These are phyloP conservation scores for Colletotrichum sp. DNA, from an alignment of 2,329 filamentous ascomycete genomes.

Conservation along the genomic window DNA sequence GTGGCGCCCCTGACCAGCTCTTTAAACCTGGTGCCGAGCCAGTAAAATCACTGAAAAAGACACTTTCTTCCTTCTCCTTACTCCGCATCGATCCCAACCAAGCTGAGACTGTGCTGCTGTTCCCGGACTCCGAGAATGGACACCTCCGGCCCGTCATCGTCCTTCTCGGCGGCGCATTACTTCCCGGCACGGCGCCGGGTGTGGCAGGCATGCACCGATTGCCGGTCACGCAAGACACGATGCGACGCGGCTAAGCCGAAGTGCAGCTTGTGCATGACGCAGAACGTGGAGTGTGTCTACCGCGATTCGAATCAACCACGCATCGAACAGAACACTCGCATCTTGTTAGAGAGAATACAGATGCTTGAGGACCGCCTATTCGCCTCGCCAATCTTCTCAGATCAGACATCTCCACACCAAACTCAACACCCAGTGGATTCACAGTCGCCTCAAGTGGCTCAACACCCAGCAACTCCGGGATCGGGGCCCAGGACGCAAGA, in stretches of 20 bases:
- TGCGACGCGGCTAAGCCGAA: constrained; percentile 32
- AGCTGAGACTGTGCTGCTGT: background rate
- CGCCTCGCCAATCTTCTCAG: constrained; percentile 10
- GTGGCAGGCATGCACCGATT: constrained; percentile 31
- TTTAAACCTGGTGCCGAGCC: background rate
- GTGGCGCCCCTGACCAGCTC: background rate
- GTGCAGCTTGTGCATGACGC: constrained; percentile 29
- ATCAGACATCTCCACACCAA: background rate
- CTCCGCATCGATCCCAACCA: background rate
- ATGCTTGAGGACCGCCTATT: constrained; percentile 29
- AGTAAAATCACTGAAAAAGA: background rate
- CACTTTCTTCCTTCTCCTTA: background rate
- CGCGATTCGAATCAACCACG: constrained; percentile 29
- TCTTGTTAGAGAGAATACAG: constrained; percentile 32
- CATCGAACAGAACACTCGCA: constrained; percentile 30
- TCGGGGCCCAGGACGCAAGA: background rate
- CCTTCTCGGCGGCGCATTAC: constrained; percentile 14
- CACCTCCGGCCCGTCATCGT: background rate
- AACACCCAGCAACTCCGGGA: background rate
- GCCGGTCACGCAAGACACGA: constrained; percentile 31
- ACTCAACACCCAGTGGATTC: background rate
- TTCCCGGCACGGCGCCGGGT: constrained; percentile 20
- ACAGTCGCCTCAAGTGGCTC: background rate
- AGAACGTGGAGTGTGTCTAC: constrained; percentile 32
- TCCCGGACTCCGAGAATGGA: background rate